These are phyloP conservation scores for Bipolaris cookei DNA, from an alignment of 2,329 filamentous ascomycete species.

Conservation along the genomic window DNA sequence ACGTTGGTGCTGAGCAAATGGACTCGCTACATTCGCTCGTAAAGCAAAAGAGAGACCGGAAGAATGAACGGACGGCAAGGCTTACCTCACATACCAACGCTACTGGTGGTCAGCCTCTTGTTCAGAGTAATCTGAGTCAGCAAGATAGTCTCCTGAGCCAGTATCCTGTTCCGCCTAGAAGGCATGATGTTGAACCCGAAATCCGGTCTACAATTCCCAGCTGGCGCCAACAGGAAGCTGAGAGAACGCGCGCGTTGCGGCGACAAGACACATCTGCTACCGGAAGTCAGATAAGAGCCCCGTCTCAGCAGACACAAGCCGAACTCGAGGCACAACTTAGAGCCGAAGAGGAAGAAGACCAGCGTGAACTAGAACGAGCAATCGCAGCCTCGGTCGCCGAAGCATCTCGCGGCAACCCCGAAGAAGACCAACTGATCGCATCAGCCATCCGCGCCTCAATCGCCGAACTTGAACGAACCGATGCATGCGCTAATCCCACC, in stretches of 20 bases:
- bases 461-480: constrained; percentile 58
- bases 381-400: constrained; percentile 69
- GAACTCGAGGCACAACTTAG: constrained; percentile 31
- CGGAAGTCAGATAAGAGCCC: constrained; percentile 25
- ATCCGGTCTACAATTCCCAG: constrained; percentile 25
- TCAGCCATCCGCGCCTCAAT: constrained; percentile 76
- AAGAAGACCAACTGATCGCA: constrained; percentile 75
- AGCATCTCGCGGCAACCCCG: constrained; percentile 71
- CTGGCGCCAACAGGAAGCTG: constrained; percentile 21
- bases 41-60: constrained; percentile 41
- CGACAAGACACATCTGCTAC: constrained; percentile 35
- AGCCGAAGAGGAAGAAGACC: constrained; percentile 51
- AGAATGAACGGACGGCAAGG: constrained; percentile 45
- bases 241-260: constrained; percentile 21
- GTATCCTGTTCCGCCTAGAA: constrained; percentile 14
- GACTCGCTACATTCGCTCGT: constrained; percentile 58
- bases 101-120: constrained; percentile 25
- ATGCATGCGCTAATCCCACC: constrained; percentile 31
- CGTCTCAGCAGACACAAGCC: constrained; percentile 16
- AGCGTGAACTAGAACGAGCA: constrained; percentile 71
- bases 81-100: constrained; percentile 15
- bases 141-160: constrained; percentile 26
- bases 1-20: constrained; percentile 56
- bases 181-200: constrained; percentile 18
- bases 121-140: constrained; percentile 21